These are phyloP conservation scores for Haplosporangium gracile DNA, from an alignment of 192 early-diverging fungal species.

Conservation along the genomic window DNA sequence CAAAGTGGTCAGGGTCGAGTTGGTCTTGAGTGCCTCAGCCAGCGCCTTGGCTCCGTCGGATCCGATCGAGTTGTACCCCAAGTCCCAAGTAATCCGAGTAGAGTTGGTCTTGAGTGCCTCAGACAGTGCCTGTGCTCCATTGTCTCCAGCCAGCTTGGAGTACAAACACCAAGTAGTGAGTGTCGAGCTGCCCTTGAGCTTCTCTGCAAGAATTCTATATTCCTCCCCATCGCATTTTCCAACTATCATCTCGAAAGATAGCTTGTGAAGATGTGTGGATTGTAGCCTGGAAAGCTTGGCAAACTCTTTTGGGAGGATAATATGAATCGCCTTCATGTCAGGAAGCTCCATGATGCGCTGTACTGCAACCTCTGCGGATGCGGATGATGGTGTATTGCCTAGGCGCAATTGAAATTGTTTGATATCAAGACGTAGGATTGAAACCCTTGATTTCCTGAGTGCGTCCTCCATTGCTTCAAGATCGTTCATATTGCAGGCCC, in stretches of 20 bases:
- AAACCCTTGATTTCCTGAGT: conserved; percentile 19
- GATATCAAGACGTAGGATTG: conserved; percentile 18
- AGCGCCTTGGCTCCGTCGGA: too few species aligned
- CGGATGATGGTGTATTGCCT: background rate
- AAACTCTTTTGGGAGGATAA: conserved; percentile 13
- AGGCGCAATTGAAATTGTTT: background rate
- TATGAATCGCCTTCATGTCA: conserved; percentile 1
- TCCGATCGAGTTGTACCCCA: background rate
- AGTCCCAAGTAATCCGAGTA: conserved; percentile 3
- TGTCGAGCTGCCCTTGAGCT: too few species aligned
- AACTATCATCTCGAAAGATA: conserved; percentile 4
- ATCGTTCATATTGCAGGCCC: conserved; percentile 8
- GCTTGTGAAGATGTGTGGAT: background rate
- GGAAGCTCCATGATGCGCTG: background rate
- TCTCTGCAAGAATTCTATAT: background rate
- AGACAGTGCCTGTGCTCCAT: conserved; percentile 14
- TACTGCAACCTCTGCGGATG: background rate
- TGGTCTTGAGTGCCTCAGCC: too few species aligned
- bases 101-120: conserved; percentile 25
- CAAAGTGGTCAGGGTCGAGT: too few species aligned
- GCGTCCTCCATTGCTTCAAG: background rate
- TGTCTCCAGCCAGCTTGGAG: background rate
- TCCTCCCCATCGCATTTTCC: background rate
- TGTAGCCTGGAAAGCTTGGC: background rate
- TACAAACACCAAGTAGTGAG: too few species aligned